Conservation (phyloP, 2,329 filamentous ascomycete species). For the Colletotrichum sidae region DNA sequence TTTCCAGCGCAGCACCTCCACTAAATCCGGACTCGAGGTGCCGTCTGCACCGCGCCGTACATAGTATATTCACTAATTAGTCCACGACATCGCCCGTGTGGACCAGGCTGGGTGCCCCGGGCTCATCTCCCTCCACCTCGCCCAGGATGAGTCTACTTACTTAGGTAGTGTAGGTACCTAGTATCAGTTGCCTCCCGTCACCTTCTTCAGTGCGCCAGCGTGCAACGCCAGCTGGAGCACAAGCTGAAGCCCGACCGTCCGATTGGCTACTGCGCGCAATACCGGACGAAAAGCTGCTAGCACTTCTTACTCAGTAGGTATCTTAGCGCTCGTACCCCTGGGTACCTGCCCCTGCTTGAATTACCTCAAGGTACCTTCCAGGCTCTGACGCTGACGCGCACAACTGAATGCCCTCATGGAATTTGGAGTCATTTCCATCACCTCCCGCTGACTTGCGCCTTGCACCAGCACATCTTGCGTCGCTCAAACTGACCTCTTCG, state of each 20-base stretch:
- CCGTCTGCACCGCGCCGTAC: neutral
- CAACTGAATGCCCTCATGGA: slow-evolving; percentile 33
- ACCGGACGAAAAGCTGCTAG: slow-evolving; percentile 15
- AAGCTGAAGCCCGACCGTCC: slow-evolving; percentile 19
- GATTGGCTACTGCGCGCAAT: slow-evolving; percentile 24
- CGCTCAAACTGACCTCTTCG: neutral
- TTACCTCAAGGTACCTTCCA: slow-evolving; percentile 22
- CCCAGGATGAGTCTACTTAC: neutral
- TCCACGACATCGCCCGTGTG: too few species aligned
- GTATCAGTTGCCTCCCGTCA: too few species aligned
- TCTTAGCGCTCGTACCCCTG: too few species aligned
- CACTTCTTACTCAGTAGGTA: too few species aligned
- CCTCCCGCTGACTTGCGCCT: neutral
- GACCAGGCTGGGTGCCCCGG: too few species aligned
- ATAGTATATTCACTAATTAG: neutral
- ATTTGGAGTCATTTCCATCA: slow-evolving; percentile 10
- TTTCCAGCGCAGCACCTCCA: slow-evolving; percentile 9
- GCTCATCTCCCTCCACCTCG: neutral
- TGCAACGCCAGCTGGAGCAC: slow-evolving; percentile 33
- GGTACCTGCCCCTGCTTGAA: neutral
- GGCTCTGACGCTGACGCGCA: slow-evolving; percentile 37
- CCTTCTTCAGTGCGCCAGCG: neutral
- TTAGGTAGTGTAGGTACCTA: neutral
- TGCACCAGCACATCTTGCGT: neutral
- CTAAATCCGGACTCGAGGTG: slow-evolving; percentile 1